A percentile compares a stretch with the other conserved stretches of the same genome.
Conservation (phyloP, 2,329 filamentous ascomycete species). For the Lachnellula suecica region DNA sequence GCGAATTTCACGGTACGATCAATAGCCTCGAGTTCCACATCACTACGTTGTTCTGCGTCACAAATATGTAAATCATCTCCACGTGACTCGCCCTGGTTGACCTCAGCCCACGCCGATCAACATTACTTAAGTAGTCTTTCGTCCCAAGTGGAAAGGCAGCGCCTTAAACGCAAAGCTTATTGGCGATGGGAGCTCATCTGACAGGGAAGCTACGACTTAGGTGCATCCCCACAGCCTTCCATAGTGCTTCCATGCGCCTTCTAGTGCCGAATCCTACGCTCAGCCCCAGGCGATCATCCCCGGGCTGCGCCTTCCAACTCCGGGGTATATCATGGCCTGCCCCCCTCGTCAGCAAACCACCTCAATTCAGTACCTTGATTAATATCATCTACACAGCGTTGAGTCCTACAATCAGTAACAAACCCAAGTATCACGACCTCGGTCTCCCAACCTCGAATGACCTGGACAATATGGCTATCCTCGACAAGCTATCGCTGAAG, state of each 20-base stretch:
- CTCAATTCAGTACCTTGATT: not conserved
- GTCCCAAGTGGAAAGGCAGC: no score
- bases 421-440: not conserved
- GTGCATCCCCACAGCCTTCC: not conserved
- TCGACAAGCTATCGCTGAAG: conserved; percentile 16
- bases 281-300: not conserved
- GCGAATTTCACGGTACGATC: no score
- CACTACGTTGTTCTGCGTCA: no score
- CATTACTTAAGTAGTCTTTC: no score
- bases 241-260: conserved; percentile 12
- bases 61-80: no score
- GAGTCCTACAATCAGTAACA: not conserved
- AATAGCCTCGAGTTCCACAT: no score
- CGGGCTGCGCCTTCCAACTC: not conserved
- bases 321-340: not conserved
- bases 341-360: not conserved
- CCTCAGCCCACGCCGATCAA: no score
- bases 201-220: not conserved
- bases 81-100: no score
- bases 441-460: not conserved
- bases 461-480: conserved; percentile 11
- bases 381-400: not conserved
- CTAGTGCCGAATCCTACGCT: conserved; percentile 7
- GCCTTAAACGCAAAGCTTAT: no score
- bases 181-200: no score